Evolutionary conservation across 2,329 filamentous ascomycete species (phyloP).

Genomic region (Lasiodiplodia sp.): DNA sequence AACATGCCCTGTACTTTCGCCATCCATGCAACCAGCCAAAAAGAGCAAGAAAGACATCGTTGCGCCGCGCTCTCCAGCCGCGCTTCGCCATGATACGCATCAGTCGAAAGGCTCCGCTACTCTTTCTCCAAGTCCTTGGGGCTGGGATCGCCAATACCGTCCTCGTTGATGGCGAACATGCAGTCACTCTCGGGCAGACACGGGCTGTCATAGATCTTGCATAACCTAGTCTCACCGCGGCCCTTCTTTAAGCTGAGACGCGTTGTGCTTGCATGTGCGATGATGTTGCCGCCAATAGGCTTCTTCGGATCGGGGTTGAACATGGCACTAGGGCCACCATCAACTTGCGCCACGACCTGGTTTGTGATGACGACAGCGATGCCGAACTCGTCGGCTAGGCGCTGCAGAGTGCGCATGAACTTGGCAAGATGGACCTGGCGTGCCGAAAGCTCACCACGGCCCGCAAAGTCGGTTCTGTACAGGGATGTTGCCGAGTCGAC

Average conservation of each 20-base stretch:
- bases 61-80: not conserved
- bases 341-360: conserved; percentile 97
- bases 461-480: conserved; percentile 95
- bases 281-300: conserved; percentile 98
- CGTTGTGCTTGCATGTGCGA: conserved; percentile 96
- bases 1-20: conserved; percentile 10
- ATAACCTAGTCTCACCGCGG: conserved; percentile 91
- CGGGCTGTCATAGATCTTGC: conserved; percentile 99
- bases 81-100: not conserved
- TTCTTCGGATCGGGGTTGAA: conserved; percentile 99
- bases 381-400: conserved; percentile 81
- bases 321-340: conserved; percentile 95
- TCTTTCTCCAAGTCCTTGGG: conserved; percentile 96
- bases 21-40: conserved; percentile 9
- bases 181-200: conserved; percentile 97
- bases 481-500: conserved; percentile 96
- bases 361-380: conserved; percentile 99
- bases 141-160: conserved; percentile 93
- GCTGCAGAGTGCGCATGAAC: conserved; percentile 84
- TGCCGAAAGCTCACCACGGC: conserved; percentile 95
- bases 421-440: conserved; percentile 88
- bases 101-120: conserved; percentile 36
- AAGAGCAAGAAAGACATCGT: not conserved
- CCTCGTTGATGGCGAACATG: conserved; percentile 95
- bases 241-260: conserved; percentile 95